These are phyloP conservation scores for Aphanomyces euteiches DNA, from an alignment of 352 stramenopile species.

Conservation along the genomic window DNA sequence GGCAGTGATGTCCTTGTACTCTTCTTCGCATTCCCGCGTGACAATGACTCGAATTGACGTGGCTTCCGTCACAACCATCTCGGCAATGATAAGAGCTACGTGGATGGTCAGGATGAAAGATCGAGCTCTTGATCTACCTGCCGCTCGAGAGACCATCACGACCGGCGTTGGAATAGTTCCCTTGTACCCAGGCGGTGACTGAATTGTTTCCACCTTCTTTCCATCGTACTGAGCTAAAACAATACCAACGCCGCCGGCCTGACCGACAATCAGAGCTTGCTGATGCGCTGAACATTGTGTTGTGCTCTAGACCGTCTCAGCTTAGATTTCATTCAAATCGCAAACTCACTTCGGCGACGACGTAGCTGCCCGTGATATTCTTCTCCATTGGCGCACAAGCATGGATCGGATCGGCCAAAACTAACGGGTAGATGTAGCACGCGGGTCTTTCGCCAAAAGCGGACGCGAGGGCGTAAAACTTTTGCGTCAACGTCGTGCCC, in stretches of 20 bases:
- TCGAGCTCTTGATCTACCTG: too few species aligned
- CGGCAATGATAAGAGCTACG: not conserved
- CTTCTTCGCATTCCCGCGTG: not conserved
- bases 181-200: slow-evolving; percentile 42
- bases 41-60: not conserved
- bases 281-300: slow-evolving; percentile 58
- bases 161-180: slow-evolving; percentile 49
- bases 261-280: slow-evolving; percentile 53
- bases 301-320: slow-evolving; percentile 35
- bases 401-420: slow-evolving; percentile 51
- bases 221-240: slow-evolving; percentile 55
- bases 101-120: too few species aligned
- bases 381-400: slow-evolving; percentile 47
- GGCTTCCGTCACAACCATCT: not conserved
- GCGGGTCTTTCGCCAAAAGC: slow-evolving; percentile 49
- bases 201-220: slow-evolving; percentile 55
- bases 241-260: slow-evolving; percentile 56
- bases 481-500: slow-evolving; percentile 38
- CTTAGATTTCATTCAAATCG: not conserved
- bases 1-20: not conserved
- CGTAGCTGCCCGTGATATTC: slow-evolving; percentile 50
- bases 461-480: slow-evolving; percentile 57
- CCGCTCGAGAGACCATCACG: slow-evolving; percentile 52
- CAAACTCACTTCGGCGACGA: slow-evolving; percentile 50
- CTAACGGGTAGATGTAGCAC: slow-evolving; percentile 52